Evolutionary conservation across 768 basidiomycete genomes (phyloP).

Genomic region (Termitomyces sp.): DNA sequence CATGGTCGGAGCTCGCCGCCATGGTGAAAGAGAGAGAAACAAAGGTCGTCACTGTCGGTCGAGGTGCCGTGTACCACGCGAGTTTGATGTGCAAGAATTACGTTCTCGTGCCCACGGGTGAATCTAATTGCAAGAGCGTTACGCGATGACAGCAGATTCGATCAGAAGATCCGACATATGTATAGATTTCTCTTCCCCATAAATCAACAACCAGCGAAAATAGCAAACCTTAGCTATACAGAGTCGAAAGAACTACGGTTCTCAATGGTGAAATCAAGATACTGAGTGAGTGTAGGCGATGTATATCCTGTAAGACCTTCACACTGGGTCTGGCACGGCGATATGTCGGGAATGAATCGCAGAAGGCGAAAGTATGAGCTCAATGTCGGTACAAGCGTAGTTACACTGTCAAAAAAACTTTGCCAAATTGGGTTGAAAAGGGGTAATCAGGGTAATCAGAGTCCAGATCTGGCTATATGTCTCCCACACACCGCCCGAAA

Average conservation of each 20-base stretch:
- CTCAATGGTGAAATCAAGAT: background rate
- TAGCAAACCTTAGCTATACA: no score
- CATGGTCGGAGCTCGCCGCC: slow-evolving; percentile 54
- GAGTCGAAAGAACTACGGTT: background rate
- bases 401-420: slow-evolving; percentile 17
- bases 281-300: background rate
- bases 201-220: background rate
- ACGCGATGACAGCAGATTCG: slow-evolving; percentile 29
- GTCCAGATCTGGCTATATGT: slow-evolving; percentile 3
- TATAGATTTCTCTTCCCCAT: slow-evolving; percentile 13
- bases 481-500: slow-evolving; percentile 30
- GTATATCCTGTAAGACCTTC: background rate
- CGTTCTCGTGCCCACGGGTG: slow-evolving; percentile 41
- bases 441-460: slow-evolving; percentile 11
- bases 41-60: slow-evolving; percentile 12
- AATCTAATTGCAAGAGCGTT: slow-evolving; percentile 26
- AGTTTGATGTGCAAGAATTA: slow-evolving; percentile 35
- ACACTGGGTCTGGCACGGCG: slow-evolving; percentile 8
- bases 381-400: slow-evolving; percentile 8
- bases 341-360: slow-evolving; percentile 18
- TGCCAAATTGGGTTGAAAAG: slow-evolving; percentile 17
- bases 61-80: slow-evolving; percentile 34
- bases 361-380: slow-evolving; percentile 18
- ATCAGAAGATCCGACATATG: slow-evolving; percentile 38
- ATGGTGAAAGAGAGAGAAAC: slow-evolving; percentile 35